Percentiles rank a stretch among this genome's conserved stretches.
Evolutionary conservation across 352 stramenopile species (phyloP).

Genomic region (Aphanomyces euteiches): DNA sequence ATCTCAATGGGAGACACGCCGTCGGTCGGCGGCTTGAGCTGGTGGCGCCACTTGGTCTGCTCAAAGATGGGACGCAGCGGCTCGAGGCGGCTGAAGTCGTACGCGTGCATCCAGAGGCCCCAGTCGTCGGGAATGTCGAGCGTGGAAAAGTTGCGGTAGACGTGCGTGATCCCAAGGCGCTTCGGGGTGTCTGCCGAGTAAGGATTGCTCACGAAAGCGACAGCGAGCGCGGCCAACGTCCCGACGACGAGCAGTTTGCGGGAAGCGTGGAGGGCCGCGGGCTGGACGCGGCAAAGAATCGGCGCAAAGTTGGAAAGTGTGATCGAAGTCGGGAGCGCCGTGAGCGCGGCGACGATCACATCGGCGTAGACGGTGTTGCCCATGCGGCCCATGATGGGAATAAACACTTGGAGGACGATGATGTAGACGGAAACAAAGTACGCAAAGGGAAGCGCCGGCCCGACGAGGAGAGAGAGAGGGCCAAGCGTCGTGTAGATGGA

Average conservation of each 20-base stretch:
- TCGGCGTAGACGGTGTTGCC: slow-evolving; percentile 56
- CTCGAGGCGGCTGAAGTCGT: slow-evolving; percentile 61
- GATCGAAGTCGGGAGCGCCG: slow-evolving; percentile 34
- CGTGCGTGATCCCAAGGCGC: slow-evolving; percentile 62
- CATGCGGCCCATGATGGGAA: slow-evolving; percentile 63
- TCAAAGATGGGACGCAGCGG: slow-evolving; percentile 47
- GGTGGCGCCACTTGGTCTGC: neutral
- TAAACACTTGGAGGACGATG: slow-evolving; percentile 67
- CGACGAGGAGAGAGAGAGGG: slow-evolving; percentile 32
- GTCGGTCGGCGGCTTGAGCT: slow-evolving; percentile 32
- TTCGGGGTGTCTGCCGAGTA: slow-evolving; percentile 71
- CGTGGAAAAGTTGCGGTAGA: slow-evolving; percentile 41
- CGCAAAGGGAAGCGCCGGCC: slow-evolving; percentile 53
- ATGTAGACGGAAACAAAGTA: slow-evolving; percentile 55
- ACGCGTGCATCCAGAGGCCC: slow-evolving; percentile 65
- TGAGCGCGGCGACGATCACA: slow-evolving; percentile 47
- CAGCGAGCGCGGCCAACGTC: slow-evolving; percentile 38
- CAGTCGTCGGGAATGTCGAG: slow-evolving; percentile 40
- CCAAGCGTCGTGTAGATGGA: too few relatives aligned
- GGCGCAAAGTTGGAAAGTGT: slow-evolving; percentile 13
- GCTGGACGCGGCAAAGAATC: slow-evolving; percentile 64
- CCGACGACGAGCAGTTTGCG: slow-evolving; percentile 44
- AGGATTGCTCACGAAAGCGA: slow-evolving; percentile 68
- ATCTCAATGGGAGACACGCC: slow-evolving; percentile 42
- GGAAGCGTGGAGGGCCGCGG: slow-evolving; percentile 40